Percentiles rank a stretch among this genome's conserved stretches.
Conservation (phyloP, 1,139 yeast genomes). For the Candida tropicalis region DNA sequence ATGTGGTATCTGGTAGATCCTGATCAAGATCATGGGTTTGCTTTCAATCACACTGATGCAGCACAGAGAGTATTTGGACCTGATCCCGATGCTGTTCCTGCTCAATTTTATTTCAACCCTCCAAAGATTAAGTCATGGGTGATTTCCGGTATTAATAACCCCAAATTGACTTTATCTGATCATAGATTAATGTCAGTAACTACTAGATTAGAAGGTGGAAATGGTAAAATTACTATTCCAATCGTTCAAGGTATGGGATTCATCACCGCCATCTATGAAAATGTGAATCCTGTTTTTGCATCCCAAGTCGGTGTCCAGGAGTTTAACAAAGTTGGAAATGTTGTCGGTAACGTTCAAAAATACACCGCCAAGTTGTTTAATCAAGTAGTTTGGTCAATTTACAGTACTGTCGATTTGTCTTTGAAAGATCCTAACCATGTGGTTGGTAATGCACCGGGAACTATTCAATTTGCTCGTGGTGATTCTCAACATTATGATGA, state of each 20-base stretch:
- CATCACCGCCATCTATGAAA: slow-evolving; percentile 60
- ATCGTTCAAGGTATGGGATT: slow-evolving; percentile 69
- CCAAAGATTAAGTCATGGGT: slow-evolving; percentile 49
- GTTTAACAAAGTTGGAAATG: slow-evolving; percentile 20
- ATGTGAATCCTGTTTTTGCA: slow-evolving; percentile 54
- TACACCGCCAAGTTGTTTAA: slow-evolving; percentile 40
- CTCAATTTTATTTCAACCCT: slow-evolving; percentile 49
- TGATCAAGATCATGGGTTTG: slow-evolving; percentile 41
- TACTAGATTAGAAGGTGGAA: slow-evolving; percentile 23
- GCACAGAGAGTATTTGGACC: slow-evolving; percentile 48
- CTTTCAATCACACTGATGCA: slow-evolving; percentile 48
- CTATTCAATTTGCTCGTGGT: slow-evolving; percentile 52
- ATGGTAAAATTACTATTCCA: slow-evolving; percentile 31
- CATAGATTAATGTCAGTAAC: slow-evolving; percentile 41
- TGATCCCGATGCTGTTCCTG: slow-evolving; percentile 36
- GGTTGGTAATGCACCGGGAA: slow-evolving; percentile 38
- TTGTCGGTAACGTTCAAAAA: slow-evolving; percentile 21
- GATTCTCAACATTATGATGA: slow-evolving; percentile 49
- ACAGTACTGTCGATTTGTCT: slow-evolving; percentile 38
- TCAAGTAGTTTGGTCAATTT: slow-evolving; percentile 45
- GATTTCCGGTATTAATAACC: slow-evolving; percentile 33
- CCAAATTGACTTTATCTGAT: slow-evolving; percentile 26
- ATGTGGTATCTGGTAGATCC: slow-evolving; percentile 47
- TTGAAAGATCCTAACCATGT: slow-evolving; percentile 56
- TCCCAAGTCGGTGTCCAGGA: slow-evolving; percentile 66